These are phyloP conservation scores for Dimocarpus longan DNA, from an alignment of 345 rosid species.

Conservation along the genomic window DNA sequence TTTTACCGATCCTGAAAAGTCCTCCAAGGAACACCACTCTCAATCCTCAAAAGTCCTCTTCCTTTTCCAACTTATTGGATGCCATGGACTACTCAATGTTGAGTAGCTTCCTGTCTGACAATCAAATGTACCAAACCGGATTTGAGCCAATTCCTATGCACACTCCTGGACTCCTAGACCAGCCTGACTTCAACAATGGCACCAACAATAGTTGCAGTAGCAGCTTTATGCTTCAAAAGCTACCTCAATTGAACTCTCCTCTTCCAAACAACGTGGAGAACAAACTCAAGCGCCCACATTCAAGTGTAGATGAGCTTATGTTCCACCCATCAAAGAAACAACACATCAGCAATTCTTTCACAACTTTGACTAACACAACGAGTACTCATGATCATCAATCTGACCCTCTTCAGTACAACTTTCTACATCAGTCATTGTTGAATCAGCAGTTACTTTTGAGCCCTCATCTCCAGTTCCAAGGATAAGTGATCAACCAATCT, in stretches of 20 bases:
- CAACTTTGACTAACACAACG: conserved; percentile 39
- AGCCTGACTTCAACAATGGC: conserved; percentile 25
- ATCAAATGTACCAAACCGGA: conserved; percentile 34
- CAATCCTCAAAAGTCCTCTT: conserved; percentile 65
- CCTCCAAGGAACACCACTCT: conserved; percentile 38
- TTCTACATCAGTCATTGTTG: conserved; percentile 47
- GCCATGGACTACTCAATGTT: conserved; percentile 70
- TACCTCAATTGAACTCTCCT: conserved; percentile 51
- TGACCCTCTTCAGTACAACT: conserved; percentile 46
- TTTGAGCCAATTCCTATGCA: conserved; percentile 36
- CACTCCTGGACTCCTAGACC: conserved; percentile 25
- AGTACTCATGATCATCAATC: conserved; percentile 30
- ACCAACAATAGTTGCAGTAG: conserved; percentile 20
- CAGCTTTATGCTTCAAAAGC: conserved; percentile 50
- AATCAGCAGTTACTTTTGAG: conserved; percentile 56
- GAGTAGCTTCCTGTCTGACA: conserved; percentile 59
- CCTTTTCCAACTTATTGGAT: conserved; percentile 78
- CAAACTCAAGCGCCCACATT: conserved; percentile 56
- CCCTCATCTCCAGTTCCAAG: conserved; percentile 59
- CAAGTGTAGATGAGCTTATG: conserved; percentile 42
- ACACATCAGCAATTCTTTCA: conserved; percentile 37
- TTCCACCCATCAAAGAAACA: conserved; percentile 50
- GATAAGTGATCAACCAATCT: conserved; percentile 27
- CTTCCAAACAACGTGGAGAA: conserved; percentile 32
- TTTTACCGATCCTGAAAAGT: conserved; percentile 33